phyloP scores from a whole-genome alignment of 768 basidiomycete genomes.

The Tephrocybe sp. region DNA sequence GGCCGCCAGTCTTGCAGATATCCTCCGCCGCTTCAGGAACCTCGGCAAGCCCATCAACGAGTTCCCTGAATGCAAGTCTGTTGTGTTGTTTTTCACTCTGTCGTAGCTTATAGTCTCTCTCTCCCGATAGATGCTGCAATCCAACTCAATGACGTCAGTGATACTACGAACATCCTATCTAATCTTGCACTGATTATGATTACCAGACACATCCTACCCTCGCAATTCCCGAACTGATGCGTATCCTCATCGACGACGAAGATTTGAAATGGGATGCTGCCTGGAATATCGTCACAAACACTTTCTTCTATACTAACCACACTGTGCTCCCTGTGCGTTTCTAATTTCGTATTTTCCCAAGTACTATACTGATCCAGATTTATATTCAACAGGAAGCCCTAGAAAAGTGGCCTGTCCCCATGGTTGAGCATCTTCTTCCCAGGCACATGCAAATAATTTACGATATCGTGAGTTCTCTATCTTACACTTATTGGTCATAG shows the following conservation, averaged over 20 bases:
- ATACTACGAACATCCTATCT: background rate
- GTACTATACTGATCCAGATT: background rate
- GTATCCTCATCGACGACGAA: slow-evolving; percentile 90
- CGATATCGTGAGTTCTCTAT: slow-evolving; percentile 63
- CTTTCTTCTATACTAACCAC: slow-evolving; percentile 96
- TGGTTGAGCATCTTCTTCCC: slow-evolving; percentile 84
- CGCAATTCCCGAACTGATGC: slow-evolving; percentile 94
- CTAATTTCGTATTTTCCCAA: background rate
- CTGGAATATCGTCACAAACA: slow-evolving; percentile 87
- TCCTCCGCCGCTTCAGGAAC: slow-evolving; percentile 92
- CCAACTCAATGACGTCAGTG: slow-evolving; percentile 84
- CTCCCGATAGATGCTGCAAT: slow-evolving; percentile 70
- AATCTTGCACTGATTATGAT: background rate
- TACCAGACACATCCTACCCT: slow-evolving; percentile 89
- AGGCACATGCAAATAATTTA: slow-evolving; percentile 92
- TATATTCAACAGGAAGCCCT: slow-evolving; percentile 60
- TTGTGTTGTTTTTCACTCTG: slow-evolving; percentile 3
- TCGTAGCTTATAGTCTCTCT: slow-evolving; percentile 5
- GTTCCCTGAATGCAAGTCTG: slow-evolving; percentile 75
- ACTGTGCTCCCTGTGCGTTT: slow-evolving; percentile 81
- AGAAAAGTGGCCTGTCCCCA: slow-evolving; percentile 90
- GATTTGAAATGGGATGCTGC: slow-evolving; percentile 80
- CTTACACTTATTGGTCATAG: background rate
- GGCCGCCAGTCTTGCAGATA: slow-evolving; percentile 84
- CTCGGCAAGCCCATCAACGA: slow-evolving; percentile 75